Conservation (phyloP, 2,329 filamentous ascomycete genomes). For the Metarhizium sp. region DNA sequence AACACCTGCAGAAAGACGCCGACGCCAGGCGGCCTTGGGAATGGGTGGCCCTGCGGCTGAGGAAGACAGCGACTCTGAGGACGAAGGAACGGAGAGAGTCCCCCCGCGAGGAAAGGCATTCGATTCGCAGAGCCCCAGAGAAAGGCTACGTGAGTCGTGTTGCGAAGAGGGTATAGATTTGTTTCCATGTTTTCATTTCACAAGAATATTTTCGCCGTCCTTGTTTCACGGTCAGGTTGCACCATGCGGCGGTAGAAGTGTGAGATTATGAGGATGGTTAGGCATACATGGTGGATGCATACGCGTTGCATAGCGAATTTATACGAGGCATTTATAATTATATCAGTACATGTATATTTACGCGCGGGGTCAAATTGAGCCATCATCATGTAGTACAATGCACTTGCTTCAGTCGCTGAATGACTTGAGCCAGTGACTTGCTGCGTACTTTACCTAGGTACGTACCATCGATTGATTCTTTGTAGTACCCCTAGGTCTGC, state of each 20-base stretch:
- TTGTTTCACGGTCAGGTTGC: background rate
- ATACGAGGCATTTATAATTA: background rate
- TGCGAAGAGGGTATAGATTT: background rate
- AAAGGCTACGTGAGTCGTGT: constrained; percentile 7
- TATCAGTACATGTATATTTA: background rate
- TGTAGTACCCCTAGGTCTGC: no score
- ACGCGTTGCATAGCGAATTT: background rate
- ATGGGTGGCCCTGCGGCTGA: constrained; percentile 35
- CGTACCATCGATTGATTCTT: no score
- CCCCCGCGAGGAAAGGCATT: constrained; percentile 46
- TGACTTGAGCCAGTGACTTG: no score
- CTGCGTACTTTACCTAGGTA: no score
- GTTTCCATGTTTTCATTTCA: background rate
- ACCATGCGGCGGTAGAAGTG: no score
- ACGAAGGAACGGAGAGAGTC: constrained; percentile 46
- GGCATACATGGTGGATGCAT: background rate
- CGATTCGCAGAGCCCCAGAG: constrained; percentile 45
- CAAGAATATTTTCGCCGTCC: no score
- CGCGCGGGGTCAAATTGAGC: background rate
- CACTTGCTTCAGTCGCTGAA: no score
- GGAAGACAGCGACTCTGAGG: constrained; percentile 41
- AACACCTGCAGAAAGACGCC: constrained; percentile 64
- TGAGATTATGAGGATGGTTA: no score
- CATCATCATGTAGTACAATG: background rate
- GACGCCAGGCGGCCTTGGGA: constrained; percentile 66